Percentiles rank a stretch among this genome's conserved stretches.
These are phyloP conservation scores for Phytopythium chamaehyphon DNA, from an alignment of 352 stramenopile species.

Conservation along the genomic window DNA sequence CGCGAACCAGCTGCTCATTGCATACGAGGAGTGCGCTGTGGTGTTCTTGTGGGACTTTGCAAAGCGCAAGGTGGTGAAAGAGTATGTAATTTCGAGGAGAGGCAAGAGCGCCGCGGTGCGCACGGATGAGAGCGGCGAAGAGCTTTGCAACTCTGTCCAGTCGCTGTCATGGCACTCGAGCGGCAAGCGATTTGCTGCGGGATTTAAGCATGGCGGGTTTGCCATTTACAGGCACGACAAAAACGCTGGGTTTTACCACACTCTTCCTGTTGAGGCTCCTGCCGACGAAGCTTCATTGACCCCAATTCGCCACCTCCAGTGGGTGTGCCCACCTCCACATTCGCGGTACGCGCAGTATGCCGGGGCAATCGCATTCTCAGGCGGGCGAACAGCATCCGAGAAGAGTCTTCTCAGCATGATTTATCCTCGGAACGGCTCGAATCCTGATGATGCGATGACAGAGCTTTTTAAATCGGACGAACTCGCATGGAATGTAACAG, in stretches of 20 bases:
- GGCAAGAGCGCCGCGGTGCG: constrained; percentile 13
- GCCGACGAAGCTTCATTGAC: constrained; percentile 5
- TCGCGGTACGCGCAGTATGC: constrained; percentile 45
- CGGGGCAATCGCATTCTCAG: constrained; percentile 48
- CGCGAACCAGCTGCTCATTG: constrained; percentile 55
- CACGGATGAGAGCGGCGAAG: constrained; percentile 9
- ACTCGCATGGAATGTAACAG: constrained; percentile 43
- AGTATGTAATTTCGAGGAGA: constrained; percentile 29
- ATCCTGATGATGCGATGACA: constrained; percentile 40
- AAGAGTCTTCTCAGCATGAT: constrained; percentile 39
- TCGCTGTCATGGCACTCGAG: constrained; percentile 71
- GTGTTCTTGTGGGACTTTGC: constrained; percentile 67
- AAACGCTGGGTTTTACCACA: constrained; percentile 34
- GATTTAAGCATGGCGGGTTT: constrained; percentile 62
- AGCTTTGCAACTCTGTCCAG: constrained; percentile 38
- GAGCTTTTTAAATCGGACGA: constrained; percentile 56
- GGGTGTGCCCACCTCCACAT: constrained; percentile 55
- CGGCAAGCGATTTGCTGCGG: constrained; percentile 71
- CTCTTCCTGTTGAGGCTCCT: constrained; percentile 1
- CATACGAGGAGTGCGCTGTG: constrained; percentile 43
- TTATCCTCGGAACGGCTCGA: constrained; percentile 24
- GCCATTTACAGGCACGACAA: constrained; percentile 61
- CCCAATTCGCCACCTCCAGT: constrained; percentile 47
- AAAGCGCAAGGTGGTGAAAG: constrained; percentile 53
- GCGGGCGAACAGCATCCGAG: constrained; percentile 19